phyloP scores from a whole-genome alignment of 2,329 filamentous ascomycete genomes.

The Calonectria hawksworthii region DNA sequence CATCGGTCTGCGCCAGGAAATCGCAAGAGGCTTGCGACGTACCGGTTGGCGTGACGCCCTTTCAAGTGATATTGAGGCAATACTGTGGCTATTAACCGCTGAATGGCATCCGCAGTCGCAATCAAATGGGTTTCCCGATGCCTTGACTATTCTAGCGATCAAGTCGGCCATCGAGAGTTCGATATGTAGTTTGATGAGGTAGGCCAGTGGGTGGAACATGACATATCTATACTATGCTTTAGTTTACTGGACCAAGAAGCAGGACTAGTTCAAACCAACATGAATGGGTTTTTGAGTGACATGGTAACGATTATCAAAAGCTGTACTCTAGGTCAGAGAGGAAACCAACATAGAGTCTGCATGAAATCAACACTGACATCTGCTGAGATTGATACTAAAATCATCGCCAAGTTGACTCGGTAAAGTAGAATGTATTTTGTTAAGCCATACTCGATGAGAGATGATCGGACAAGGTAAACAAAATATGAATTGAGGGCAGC shows the following conservation, averaged over 20 bases:
- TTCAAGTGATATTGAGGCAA: background rate
- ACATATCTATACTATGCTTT: slow-evolving; percentile 33
- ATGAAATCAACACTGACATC: slow-evolving; percentile 61
- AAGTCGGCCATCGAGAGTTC: slow-evolving; percentile 45
- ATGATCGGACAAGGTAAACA: slow-evolving; percentile 70
- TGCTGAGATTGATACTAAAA: slow-evolving; percentile 62
- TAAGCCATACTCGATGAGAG: slow-evolving; percentile 80
- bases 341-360: background rate
- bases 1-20: background rate
- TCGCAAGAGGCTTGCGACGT: background rate
- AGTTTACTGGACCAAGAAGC: background rate
- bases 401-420: slow-evolving; percentile 20
- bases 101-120: slow-evolving; percentile 39
- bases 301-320: slow-evolving; percentile 41
- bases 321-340: slow-evolving; percentile 16
- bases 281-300: slow-evolving; percentile 38
- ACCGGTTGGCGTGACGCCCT: background rate
- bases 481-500: slow-evolving; percentile 68
- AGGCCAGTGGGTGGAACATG: slow-evolving; percentile 43
- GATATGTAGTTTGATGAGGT: slow-evolving; percentile 44
- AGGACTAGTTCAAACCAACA: slow-evolving; percentile 24
- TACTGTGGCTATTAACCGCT: background rate
- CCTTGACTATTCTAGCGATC: slow-evolving; percentile 44
- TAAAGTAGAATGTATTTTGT: slow-evolving; percentile 63
- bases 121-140: slow-evolving; percentile 32